phyloP scores from a whole-genome alignment of 495 filamentous ascomycete species.

The Ascodesmis nigricans region DNA sequence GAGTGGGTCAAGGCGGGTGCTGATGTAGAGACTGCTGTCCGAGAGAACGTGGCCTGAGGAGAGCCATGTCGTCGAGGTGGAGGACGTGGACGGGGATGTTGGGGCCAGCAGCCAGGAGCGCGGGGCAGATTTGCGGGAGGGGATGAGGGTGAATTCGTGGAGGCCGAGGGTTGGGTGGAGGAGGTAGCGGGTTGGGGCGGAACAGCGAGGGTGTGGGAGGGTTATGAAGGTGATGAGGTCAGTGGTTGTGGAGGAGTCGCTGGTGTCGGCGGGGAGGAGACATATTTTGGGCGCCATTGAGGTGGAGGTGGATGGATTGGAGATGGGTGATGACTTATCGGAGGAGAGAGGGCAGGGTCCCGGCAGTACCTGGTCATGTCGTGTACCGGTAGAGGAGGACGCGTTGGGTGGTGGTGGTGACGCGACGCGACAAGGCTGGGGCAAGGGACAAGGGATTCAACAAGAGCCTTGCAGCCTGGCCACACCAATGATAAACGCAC shows the following conservation, averaged over 20 bases:
- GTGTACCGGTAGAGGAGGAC: no score
- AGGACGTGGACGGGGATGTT: slow-evolving; percentile 2
- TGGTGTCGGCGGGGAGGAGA: slow-evolving; percentile 49
- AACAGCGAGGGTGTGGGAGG: slow-evolving; percentile 55
- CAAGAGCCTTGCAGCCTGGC: no score
- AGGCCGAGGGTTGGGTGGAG: slow-evolving; percentile 60
- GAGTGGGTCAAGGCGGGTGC: slow-evolving; percentile 62
- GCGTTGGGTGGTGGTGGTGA: slow-evolving; percentile 2
- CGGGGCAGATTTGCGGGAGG: slow-evolving; percentile 35
- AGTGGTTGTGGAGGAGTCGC: slow-evolving; percentile 25
- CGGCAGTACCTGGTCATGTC: no score
- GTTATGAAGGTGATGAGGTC: slow-evolving; percentile 51
- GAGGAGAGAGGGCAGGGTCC: no score
- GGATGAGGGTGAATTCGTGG: slow-evolving; percentile 67
- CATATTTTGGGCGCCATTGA: slow-evolving; percentile 41
- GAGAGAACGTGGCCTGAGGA: slow-evolving; percentile 31
- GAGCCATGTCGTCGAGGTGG: slow-evolving; percentile 11
- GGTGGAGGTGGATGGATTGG: slow-evolving; percentile 21
- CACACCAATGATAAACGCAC: no score
- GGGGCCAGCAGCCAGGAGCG: slow-evolving; percentile 42
- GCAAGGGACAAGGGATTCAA: not conserved
- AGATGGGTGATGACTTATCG: no score
- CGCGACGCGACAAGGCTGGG: not conserved
- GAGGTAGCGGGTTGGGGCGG: slow-evolving; percentile 44
- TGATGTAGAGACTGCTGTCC: slow-evolving; percentile 49